phyloP scores from a whole-genome alignment of 1,139 yeast genomes.

The Hyphopichia buzzinii region DNA sequence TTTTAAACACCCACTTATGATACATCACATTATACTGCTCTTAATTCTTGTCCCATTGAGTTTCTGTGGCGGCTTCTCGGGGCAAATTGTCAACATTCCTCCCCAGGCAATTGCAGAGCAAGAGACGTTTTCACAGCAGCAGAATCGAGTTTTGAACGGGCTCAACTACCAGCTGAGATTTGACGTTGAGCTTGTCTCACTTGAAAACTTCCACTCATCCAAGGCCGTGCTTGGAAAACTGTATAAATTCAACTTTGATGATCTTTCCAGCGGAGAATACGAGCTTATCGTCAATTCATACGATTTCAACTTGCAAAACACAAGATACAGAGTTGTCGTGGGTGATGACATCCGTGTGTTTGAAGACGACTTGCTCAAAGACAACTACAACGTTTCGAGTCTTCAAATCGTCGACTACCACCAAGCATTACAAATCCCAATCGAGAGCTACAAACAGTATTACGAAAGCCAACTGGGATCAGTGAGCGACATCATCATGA shows the following conservation, averaged over 20 bases:
- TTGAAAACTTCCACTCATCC: conserved; percentile 8
- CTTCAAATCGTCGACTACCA: conserved; percentile 13
- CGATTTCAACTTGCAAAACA: conserved; percentile 30
- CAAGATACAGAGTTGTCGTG: conserved; percentile 28
- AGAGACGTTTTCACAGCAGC: background rate
- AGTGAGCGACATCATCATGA: conserved; percentile 31
- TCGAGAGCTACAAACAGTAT: conserved; percentile 26
- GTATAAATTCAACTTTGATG: conserved; percentile 24
- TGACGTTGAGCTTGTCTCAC: conserved; percentile 24
- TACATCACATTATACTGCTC: background rate
- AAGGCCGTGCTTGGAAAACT: conserved; percentile 23
- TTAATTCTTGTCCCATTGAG: background rate
- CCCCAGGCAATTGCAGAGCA: conserved; percentile 6
- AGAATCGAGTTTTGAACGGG: conserved; percentile 29
- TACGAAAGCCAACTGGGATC: conserved; percentile 38
- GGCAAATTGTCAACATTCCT: conserved; percentile 25
- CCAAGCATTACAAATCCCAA: conserved; percentile 22
- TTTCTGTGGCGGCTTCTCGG: conserved; percentile 12
- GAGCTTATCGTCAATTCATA: conserved; percentile 34
- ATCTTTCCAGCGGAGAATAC: conserved; percentile 31
- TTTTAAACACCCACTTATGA: no score
- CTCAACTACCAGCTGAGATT: conserved; percentile 36
- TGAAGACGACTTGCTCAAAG: conserved; percentile 20
- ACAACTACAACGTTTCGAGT: conserved; percentile 17
- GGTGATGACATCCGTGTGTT: conserved; percentile 20